Conservation (phyloP, 2,329 filamentous ascomycete species). For the Pezicula radicicola region DNA sequence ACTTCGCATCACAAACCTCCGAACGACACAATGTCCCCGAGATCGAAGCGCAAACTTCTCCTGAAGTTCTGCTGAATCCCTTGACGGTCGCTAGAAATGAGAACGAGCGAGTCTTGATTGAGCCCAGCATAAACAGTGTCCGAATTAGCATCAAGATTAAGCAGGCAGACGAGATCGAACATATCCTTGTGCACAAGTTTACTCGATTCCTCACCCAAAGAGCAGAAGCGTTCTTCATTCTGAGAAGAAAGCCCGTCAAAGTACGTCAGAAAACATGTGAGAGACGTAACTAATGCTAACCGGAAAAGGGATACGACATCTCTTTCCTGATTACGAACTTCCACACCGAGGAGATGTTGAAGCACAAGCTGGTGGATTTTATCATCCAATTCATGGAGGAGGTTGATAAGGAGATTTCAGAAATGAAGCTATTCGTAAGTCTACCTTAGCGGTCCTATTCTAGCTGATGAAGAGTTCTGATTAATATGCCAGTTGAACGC, state of each 20-base stretch:
- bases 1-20: constrained; percentile 95
- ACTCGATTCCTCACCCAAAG: constrained; percentile 93
- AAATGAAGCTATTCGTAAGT: constrained; percentile 99
- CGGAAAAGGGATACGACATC: constrained; percentile 84
- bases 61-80: constrained; percentile 90
- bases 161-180: constrained; percentile 98
- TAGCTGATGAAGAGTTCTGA: constrained; percentile 4
- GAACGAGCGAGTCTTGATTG: constrained; percentile 93
- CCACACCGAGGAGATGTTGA: constrained; percentile 97
- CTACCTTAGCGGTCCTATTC: background rate
- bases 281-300: constrained; percentile 12
- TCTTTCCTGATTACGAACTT: constrained; percentile 98
- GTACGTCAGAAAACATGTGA: constrained; percentile 42
- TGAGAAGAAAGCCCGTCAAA: constrained; percentile 93
- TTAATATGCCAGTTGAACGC: constrained; percentile 74
- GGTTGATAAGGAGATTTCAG: constrained; percentile 99
- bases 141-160: constrained; percentile 99
- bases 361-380: constrained; percentile 98
- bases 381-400: constrained; percentile 99
- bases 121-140: constrained; percentile 95
- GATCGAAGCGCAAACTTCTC: constrained; percentile 88
- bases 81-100: constrained; percentile 91
- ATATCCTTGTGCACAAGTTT: constrained; percentile 98
- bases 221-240: constrained; percentile 95
- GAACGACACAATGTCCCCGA: constrained; percentile 98